A percentile compares a stretch with the other conserved stretches of the same genome.
Evolutionary conservation across 441 rosid genomes (phyloP).

Genomic region (Adansonia gregorii): DNA sequence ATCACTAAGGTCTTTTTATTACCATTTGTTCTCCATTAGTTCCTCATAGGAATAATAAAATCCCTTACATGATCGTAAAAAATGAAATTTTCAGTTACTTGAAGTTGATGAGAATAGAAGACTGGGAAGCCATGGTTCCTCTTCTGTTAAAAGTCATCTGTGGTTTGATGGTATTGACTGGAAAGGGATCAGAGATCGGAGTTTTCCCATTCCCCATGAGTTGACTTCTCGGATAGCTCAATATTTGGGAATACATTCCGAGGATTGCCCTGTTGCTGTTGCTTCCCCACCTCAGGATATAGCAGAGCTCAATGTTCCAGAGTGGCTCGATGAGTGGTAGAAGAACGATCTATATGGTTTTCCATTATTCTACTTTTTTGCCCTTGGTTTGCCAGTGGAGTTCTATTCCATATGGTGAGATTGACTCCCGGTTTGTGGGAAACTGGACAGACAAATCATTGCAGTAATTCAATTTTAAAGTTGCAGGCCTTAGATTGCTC

Average conservation of each 20-base stretch:
- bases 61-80: constrained; percentile 1
- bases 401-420: constrained; percentile 25
- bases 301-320: constrained; percentile 54
- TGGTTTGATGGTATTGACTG: constrained; percentile 77
- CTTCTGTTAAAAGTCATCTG: constrained; percentile 68
- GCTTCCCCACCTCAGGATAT: constrained; percentile 48
- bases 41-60: not conserved
- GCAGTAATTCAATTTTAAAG: constrained; percentile 22
- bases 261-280: constrained; percentile 39
- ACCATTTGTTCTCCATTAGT: constrained; percentile 13
- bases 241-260: constrained; percentile 47
- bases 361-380: not conserved
- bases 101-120: constrained; percentile 72
- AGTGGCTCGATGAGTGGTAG: constrained; percentile 93
- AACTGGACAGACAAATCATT: constrained; percentile 16
- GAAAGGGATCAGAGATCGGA: constrained; percentile 54
- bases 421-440: not conserved
- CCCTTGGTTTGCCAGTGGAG: not conserved
- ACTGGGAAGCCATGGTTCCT: constrained; percentile 68
- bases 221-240: constrained; percentile 59
- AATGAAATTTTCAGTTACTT: constrained; percentile 63
- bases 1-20: constrained; percentile 62
- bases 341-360: constrained; percentile 24
- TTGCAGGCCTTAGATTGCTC: constrained; percentile 21
- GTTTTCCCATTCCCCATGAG: constrained; percentile 63